Base-by-base conservation (phyloP, 495 filamentous ascomycete genomes). In the Penicillium malachiteum region DNA sequence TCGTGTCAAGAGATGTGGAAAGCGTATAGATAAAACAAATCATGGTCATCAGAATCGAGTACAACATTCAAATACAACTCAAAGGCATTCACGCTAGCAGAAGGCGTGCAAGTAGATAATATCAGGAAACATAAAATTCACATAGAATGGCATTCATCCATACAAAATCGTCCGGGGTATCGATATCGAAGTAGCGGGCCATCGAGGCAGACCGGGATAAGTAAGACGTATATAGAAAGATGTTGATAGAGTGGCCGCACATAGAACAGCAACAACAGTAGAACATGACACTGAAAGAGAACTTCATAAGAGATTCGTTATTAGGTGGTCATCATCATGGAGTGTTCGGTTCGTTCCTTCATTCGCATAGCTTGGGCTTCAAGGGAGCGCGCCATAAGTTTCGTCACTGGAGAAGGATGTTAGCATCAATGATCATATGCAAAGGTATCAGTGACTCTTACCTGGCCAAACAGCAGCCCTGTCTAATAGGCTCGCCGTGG, bases 381-480 rank as follows among this genome's bases (percentile, higher is more conserved):
- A 49, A 97, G 82, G 53, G 90, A 91, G 39, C 86, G 85, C 16
- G 90, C 87, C 88, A 96, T 96, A 26, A 96, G 78, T 59, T 88
- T 88, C 48, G 90, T 93, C 31, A 96, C 91, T 90, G 60, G 16
- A 16, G 10, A 34, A 2, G 14, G 13, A 44, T 38, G 47, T 62
- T 55, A 62, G 59, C 10, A 21, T 38, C 9, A 39, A 6, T 13
- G 11, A 13, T n/a, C 2, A 33, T 41, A 1, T 10, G 4, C 9
- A 26, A 33, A 9, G 49, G 13, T 11, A 14, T 5, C 26, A 17
- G 9, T 5, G 5, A 9, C 33, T 77, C 84, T 76, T 78, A 93
- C 91, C 85, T 70, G 93, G 93, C 93, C 93, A 98, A 13, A 96
- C 89, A 60, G 89, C 85, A 56, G 89, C 88, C 68, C 91, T 87